Base-by-base conservation (phyloP, 2,329 filamentous ascomycete genomes). In the Leptographium radiaticola region DNA sequence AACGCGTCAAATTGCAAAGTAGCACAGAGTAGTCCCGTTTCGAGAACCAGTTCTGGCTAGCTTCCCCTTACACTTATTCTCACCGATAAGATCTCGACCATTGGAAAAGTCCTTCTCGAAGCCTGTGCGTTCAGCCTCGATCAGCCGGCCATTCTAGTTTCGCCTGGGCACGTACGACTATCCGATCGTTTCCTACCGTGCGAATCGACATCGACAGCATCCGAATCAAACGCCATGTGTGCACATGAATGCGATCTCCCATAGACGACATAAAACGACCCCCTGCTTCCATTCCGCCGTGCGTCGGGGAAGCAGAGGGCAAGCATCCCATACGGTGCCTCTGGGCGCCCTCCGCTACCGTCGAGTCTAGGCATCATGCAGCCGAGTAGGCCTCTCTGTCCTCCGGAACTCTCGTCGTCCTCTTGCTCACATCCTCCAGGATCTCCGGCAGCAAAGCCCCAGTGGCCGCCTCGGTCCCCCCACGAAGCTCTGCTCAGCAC, bases 391-490 rank as follows among this genome's bases (percentile, higher is more conserved):
- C 25, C 16, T 43, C n/a, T 15, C 25, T 43, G 6, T 18, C 8
- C 25, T 48, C n/a, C 30, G 5, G 39, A 18, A 11, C 25, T 42
- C 9, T 42, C 49, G 25, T 25, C 25, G 25, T 25, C 25, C 25
- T 25, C 20, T 38, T 47, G 39, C 40, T 30, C 10, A 42, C 39
- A n/a, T 11, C n/a, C 25, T 25, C 25, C 18, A 58, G 58, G 50
- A 53, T 60, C 61, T 30, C 62, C 67, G 59, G 65, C 69, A 1
- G 52, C 53, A 31, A 49, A 61, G 55, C 53, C 73, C 46, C 76
- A 82, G 67, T 86, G 82, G 82, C 82, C 82, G 18, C 82, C 82
- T 25, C 73, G 77, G 65, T 85, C 81, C 53, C 82, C 82, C 44
- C 79, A 78, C 65, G 81, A 85, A 64, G 81, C 72, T 51, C 72